Evolutionary conservation across 2,329 filamentous ascomycete genomes (phyloP), one percentile per base, ranked within the genome.

Genomic region (Xylariaceae sp.): DNA sequence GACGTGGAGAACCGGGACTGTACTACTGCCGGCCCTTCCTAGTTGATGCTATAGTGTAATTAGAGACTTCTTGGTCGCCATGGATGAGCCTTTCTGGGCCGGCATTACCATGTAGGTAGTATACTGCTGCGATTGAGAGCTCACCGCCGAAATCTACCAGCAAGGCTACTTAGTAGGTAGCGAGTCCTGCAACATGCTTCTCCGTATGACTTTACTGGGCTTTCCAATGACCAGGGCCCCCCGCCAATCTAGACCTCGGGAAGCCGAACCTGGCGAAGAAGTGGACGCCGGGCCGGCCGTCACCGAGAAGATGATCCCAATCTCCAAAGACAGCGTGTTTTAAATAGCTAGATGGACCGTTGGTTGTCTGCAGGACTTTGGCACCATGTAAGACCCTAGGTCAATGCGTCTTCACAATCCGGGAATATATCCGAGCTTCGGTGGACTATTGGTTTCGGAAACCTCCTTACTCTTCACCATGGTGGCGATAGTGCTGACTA

Each of bases 281-380:
- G 46, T 59, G 52, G 51, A 21, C 45, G 43, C 51, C 51, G 52
- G 56, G 34, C 56, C 56, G 52, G 51, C 19, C 14, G 40, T 55
- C 29, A 51, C 40, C 45, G 28, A 46, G 24, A 3, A 51, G 52
- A 47, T 56, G 51, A 55, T 56, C 51, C 41, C 23, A 55, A 59
- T 59, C 41, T 56, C 41, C 26, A 36, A 36, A 29, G 26, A n/a
- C 36, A 3, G 33, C 9, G 17, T 28, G 31, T 24, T 39, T 44
- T 37, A 43, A 39, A 17, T n/a, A n/a, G n/a, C n/a, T 12, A 23
- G 11, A 37, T 33, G 28, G 39, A 8, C n/a, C n/a, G n/a, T n/a
- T n/a, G n/a, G n/a, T n/a, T n/a, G n/a, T n/a, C n/a, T n/a, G n/a
- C n/a, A n/a, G n/a, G n/a, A n/a, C n/a, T n/a, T n/a, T n/a, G n/a